These are phyloP conservation scores for Oryza punctata DNA, from an alignment of 176 grass and related monocot species.

Conservation along the genomic window DNA sequence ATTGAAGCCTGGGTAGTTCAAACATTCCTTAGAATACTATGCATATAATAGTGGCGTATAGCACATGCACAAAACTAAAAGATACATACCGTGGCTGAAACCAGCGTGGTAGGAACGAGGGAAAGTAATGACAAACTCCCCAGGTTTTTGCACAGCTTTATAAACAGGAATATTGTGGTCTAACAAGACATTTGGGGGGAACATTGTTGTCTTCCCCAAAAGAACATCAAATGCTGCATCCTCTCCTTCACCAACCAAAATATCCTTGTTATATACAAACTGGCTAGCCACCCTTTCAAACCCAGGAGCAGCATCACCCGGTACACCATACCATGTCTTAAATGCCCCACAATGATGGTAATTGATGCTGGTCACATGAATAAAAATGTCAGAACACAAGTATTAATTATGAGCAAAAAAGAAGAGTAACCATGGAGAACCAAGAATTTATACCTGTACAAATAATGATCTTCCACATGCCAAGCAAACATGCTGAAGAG, in stretches of 20 bases:
- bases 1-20: slow-evolving; percentile 74
- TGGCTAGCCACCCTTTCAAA: slow-evolving; percentile 79
- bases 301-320: slow-evolving; percentile 76
- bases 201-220: slow-evolving; percentile 96
- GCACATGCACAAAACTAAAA: slow-evolving; percentile 8
- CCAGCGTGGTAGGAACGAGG: slow-evolving; percentile 90
- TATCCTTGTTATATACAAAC: slow-evolving; percentile 81
- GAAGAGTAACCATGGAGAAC: neutral
- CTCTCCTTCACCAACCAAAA: slow-evolving; percentile 74
- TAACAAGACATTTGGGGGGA: slow-evolving; percentile 84
- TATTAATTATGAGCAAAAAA: neutral
- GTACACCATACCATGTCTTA: slow-evolving; percentile 97
- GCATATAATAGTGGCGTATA: neutral
- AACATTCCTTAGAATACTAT: slow-evolving; percentile 24
- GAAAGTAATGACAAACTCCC: slow-evolving; percentile 95
- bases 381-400: slow-evolving; percentile 23
- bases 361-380: slow-evolving; percentile 69
- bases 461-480: slow-evolving; percentile 99
- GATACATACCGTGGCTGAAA: slow-evolving; percentile 90
- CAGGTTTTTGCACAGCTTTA: slow-evolving; percentile 91
- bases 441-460: slow-evolving; percentile 71
- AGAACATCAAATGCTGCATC: slow-evolving; percentile 97
- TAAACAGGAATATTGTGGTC: slow-evolving; percentile 85
- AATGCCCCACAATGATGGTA: slow-evolving; percentile 98
- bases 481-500: slow-evolving; percentile 99